A percentile compares a stretch with the other conserved stretches of the same genome.
phyloP scores from a whole-genome alignment of 2,329 filamentous ascomycete species.

The Stachybotrys chartarum region DNA sequence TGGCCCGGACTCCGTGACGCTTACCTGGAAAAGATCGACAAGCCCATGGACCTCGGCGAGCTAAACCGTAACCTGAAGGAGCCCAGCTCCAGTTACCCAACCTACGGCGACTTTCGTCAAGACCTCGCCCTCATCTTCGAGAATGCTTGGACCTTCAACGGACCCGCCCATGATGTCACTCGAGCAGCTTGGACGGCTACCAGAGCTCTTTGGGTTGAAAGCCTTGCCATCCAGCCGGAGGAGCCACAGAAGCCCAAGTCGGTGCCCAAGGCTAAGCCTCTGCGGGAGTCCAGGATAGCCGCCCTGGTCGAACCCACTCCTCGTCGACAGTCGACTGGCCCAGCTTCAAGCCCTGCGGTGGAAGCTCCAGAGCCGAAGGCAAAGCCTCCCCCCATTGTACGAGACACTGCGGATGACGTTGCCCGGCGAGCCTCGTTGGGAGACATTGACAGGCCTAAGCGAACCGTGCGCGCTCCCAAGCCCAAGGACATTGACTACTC shows the following conservation, averaged over 20 bases:
- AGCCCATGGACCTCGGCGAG: slow-evolving; percentile 77
- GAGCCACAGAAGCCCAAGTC: slow-evolving; percentile 54
- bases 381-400: slow-evolving; percentile 10
- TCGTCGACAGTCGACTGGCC: slow-evolving; percentile 21
- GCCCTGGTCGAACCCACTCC: slow-evolving; percentile 14
- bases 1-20: slow-evolving; percentile 72
- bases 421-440: slow-evolving; percentile 72
- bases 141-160: slow-evolving; percentile 81
- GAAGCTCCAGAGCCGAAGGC: slow-evolving; percentile 8
- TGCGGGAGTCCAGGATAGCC: slow-evolving; percentile 24
- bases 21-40: slow-evolving; percentile 59
- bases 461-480: slow-evolving; percentile 87
- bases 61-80: slow-evolving; percentile 77
- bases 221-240: slow-evolving; percentile 35
- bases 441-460: slow-evolving; percentile 77
- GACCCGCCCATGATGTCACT: slow-evolving; percentile 66
- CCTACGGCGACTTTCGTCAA: slow-evolving; percentile 63
- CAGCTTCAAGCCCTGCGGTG: slow-evolving; percentile 19
- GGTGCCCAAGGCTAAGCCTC: slow-evolving; percentile 29
- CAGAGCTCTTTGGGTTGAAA: slow-evolving; percentile 41
- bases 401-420: slow-evolving; percentile 15
- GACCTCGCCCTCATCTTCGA: slow-evolving; percentile 73
- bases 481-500: slow-evolving; percentile 87
- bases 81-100: slow-evolving; percentile 50
- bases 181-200: slow-evolving; percentile 47